These are phyloP conservation scores for Penicillium sp. DNA, from an alignment of 2,329 filamentous ascomycete genomes.

Conservation along the genomic window DNA sequence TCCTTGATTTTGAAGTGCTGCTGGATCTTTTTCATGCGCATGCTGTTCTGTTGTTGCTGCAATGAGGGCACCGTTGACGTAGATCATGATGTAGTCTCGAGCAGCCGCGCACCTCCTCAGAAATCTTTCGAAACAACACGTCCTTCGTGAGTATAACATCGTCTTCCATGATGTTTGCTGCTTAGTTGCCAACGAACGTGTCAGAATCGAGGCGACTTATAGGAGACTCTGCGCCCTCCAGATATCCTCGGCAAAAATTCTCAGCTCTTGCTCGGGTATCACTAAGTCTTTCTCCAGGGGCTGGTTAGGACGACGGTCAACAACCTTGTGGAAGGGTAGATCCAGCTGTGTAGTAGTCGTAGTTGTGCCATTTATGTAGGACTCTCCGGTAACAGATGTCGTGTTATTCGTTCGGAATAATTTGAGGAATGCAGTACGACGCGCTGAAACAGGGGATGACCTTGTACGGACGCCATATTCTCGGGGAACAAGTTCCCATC, in stretches of 20 bases:
- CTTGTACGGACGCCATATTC: slow-evolving; percentile 12
- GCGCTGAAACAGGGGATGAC: slow-evolving; percentile 15
- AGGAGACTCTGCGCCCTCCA: slow-evolving; percentile 16
- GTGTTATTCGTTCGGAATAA: slow-evolving; percentile 18
- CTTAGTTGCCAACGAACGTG: background rate
- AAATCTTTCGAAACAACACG: background rate
- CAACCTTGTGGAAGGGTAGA: slow-evolving; percentile 20
- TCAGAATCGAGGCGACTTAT: slow-evolving; percentile 7
- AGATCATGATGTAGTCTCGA: too few relatives aligned
- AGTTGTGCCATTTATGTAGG: slow-evolving; percentile 16
- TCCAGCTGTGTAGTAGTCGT: slow-evolving; percentile 17
- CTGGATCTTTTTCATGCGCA: too few relatives aligned
- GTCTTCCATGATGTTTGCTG: background rate
- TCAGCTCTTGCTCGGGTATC: slow-evolving; percentile 19
- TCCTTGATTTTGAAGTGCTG: too few relatives aligned
- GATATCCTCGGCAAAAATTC: slow-evolving; percentile 17
- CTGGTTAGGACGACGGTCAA: slow-evolving; percentile 40
- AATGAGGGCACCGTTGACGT: too few relatives aligned
- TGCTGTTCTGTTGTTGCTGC: too few relatives aligned
- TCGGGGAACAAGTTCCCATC: slow-evolving; percentile 17
- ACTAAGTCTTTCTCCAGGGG: slow-evolving; percentile 17
- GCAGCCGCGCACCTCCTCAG: background rate
- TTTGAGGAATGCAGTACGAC: slow-evolving; percentile 16
- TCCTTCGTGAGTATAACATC: background rate
- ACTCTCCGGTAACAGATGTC: slow-evolving; percentile 18